phyloP scores from a whole-genome alignment of 768 basidiomycete species.

The Lentinula lateritia region DNA sequence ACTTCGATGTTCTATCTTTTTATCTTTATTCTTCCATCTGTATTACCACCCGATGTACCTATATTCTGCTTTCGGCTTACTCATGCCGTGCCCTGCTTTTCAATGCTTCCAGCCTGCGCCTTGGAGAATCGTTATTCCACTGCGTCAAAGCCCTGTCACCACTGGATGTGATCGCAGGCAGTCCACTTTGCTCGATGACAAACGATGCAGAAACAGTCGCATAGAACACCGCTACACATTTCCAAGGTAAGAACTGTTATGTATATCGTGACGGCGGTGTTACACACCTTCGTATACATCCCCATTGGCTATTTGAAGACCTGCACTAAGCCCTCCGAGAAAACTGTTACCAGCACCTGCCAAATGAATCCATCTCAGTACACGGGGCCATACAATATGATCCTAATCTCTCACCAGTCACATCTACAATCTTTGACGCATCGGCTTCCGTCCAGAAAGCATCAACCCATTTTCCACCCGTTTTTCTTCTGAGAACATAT shows the following conservation, averaged over 20 bases:
- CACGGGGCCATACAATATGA: neutral
- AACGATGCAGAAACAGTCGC: constrained; percentile 81
- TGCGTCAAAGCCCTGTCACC: constrained; percentile 20
- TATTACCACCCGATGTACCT: constrained; percentile 4
- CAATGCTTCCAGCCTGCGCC: constrained; percentile 49
- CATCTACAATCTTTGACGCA: constrained; percentile 59
- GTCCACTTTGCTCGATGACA: constrained; percentile 73
- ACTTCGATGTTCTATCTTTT: constrained; percentile 4
- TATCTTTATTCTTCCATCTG: constrained; percentile 14
- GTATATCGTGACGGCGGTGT: constrained; percentile 1
- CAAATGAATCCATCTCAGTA: neutral
- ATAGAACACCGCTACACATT: constrained; percentile 60
- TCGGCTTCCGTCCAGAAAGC: constrained; percentile 60
- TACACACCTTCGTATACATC: constrained; percentile 63
- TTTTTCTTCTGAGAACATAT: constrained; percentile 45
- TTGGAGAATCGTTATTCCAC: constrained; percentile 75
- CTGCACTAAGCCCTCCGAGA: constrained; percentile 79
- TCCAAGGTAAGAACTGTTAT: neutral
- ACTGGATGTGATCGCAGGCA: constrained; percentile 44
- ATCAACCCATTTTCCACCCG: constrained; percentile 55
- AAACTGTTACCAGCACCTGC: constrained; percentile 90
- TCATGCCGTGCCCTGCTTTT: constrained; percentile 32
- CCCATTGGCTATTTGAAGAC: constrained; percentile 47
- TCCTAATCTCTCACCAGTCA: constrained; percentile 55
- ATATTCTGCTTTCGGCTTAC: constrained; percentile 9